A percentile compares a stretch with the other conserved stretches of the same genome.
phyloP scores from a whole-genome alignment of 192 early-diverging fungal genomes.

The Lobosporangium transversale region DNA sequence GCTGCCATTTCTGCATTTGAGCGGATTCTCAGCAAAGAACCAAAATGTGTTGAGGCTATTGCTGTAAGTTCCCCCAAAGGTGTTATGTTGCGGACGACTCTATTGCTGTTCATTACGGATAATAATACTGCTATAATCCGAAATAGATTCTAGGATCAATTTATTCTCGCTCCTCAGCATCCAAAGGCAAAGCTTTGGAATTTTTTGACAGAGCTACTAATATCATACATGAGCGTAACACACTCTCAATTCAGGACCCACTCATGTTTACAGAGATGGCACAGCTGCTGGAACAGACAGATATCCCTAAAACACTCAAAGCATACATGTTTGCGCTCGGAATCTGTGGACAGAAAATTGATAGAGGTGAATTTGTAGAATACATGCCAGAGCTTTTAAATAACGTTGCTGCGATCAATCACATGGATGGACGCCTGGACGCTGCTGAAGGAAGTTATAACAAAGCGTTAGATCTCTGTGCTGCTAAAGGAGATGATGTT shows the following conservation, averaged over 20 bases:
- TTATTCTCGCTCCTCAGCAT: slow-evolving; percentile 68
- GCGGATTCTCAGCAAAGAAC: slow-evolving; percentile 65
- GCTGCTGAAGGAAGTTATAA: slow-evolving; percentile 58
- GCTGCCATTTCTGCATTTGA: slow-evolving; percentile 63
- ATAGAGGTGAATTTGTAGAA: slow-evolving; percentile 40
- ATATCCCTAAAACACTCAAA: slow-evolving; percentile 55
- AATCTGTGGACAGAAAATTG: slow-evolving; percentile 46
- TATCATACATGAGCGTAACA: slow-evolving; percentile 62
- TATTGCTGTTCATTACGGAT: neutral
- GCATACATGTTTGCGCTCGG: slow-evolving; percentile 56
- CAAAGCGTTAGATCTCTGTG: slow-evolving; percentile 57
- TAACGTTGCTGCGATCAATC: slow-evolving; percentile 86
- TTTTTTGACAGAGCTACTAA: slow-evolving; percentile 73
- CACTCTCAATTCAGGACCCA: slow-evolving; percentile 57
- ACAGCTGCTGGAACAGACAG: slow-evolving; percentile 69
- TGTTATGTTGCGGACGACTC: neutral
- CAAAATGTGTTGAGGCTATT: slow-evolving; percentile 72
- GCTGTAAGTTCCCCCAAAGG: slow-evolving; percentile 39
- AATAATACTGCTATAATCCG: neutral
- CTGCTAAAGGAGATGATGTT: slow-evolving; percentile 27
- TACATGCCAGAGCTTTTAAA: slow-evolving; percentile 79
- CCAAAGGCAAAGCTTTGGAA: slow-evolving; percentile 71
- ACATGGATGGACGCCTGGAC: slow-evolving; percentile 55
- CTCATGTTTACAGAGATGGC: slow-evolving; percentile 72
- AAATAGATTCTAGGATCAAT: slow-evolving; percentile 67